Evolutionary conservation across 441 rosid genomes (phyloP).

Genomic region (Erodium trifolium): DNA sequence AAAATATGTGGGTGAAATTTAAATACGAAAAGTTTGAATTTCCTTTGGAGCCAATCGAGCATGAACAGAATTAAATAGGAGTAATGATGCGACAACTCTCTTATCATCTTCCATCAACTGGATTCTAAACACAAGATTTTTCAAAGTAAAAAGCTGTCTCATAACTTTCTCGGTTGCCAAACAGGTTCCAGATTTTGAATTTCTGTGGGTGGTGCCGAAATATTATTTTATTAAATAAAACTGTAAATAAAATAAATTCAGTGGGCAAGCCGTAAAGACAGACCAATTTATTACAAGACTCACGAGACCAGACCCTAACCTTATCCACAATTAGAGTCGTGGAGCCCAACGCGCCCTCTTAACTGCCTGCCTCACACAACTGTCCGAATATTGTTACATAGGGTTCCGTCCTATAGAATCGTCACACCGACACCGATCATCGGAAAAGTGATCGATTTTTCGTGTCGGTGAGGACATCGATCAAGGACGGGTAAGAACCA

Average conservation of each 20-base stretch:
- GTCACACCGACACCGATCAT: too few species aligned
- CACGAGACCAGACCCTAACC: background rate
- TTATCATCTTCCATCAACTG: background rate
- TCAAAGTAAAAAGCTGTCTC: background rate
- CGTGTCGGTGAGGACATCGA: too few species aligned
- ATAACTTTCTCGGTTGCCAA: background rate
- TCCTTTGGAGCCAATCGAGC: too few species aligned
- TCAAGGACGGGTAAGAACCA: too few species aligned
- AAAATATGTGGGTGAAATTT: too few species aligned
- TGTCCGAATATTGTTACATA: too few species aligned
- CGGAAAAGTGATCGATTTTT: too few species aligned
- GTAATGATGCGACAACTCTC: background rate
- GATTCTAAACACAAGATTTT: background rate
- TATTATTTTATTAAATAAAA: background rate
- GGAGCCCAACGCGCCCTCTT: background rate
- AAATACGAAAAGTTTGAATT: too few species aligned
- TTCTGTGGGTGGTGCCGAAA: background rate
- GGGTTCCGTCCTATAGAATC: too few species aligned
- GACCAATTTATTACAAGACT: background rate
- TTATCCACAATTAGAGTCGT: background rate
- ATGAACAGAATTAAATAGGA: background rate
- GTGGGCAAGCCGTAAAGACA: background rate
- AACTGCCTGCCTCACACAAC: background rate
- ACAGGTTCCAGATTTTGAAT: background rate
- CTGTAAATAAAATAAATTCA: background rate